phyloP scores from a whole-genome alignment of 805 yeast species.

The Lachancea sp. region DNA sequence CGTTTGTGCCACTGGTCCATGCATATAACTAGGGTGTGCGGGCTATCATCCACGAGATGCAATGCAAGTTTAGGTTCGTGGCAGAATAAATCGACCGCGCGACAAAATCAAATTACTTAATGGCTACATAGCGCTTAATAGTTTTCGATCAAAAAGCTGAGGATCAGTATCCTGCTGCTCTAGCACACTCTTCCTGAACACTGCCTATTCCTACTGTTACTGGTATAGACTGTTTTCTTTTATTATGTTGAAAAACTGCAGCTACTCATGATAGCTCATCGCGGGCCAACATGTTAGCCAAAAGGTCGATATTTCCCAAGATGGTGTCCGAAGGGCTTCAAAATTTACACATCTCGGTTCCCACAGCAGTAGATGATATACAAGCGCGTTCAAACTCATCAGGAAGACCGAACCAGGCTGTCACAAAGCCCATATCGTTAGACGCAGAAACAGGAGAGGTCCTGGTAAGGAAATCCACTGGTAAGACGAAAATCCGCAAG shows the following conservation, averaged over 20 bases:
- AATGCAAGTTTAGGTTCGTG: no score
- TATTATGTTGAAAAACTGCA: not conserved
- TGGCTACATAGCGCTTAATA: no score
- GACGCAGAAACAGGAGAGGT: conserved; percentile 37
- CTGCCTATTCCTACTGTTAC: not conserved
- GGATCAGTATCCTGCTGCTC: no score
- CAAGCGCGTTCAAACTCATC: not conserved
- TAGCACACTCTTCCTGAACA: no score
- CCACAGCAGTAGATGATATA: not conserved
- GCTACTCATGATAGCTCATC: not conserved
- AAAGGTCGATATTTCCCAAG: not conserved
- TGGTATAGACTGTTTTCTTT: not conserved
- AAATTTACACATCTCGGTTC: conserved; percentile 1
- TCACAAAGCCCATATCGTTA: conserved; percentile 24
- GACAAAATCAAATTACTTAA: no score
- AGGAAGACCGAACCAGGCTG: conserved; percentile 13
- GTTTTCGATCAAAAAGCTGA: no score
- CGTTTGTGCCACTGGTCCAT: no score
- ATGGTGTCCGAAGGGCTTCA: conserved; percentile 1
- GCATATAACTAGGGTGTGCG: no score
- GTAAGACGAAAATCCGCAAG: conserved; percentile 49
- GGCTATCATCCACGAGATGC: no score
- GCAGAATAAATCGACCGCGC: no score
- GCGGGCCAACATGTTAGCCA: not conserved
- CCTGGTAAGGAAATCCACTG: conserved; percentile 40